These are phyloP conservation scores for Ceratocystis cubensis DNA, from an alignment of 2,329 filamentous ascomycete genomes.

Conservation along the genomic window DNA sequence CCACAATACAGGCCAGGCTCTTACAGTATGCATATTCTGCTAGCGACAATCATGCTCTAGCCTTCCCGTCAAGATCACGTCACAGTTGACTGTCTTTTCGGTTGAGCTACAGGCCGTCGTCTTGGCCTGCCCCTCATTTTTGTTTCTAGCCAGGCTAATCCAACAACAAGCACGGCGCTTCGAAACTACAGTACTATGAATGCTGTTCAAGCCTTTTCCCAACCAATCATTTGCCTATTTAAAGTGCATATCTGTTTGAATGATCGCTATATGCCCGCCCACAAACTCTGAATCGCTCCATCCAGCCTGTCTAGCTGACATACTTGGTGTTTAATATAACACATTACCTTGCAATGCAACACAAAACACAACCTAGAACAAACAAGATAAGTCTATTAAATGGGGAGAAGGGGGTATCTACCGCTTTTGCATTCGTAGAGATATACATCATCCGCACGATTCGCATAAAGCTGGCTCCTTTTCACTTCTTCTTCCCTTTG, in stretches of 20 bases:
- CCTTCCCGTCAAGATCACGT: background rate
- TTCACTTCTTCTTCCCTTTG: too few relatives aligned
- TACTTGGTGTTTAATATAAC: background rate
- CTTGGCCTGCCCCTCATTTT: background rate
- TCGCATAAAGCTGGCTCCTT: too few relatives aligned
- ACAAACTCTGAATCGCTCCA: background rate
- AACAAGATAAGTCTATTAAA: background rate
- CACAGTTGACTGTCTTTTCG: background rate
- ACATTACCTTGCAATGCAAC: slow-evolving; percentile 1
- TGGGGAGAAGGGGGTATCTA: too few relatives aligned
- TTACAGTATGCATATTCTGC: background rate
- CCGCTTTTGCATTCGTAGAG: too few relatives aligned
- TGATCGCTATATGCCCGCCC: too few relatives aligned
- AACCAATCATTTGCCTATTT: too few relatives aligned
- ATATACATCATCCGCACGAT: too few relatives aligned
- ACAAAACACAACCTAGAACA: slow-evolving; percentile 2
- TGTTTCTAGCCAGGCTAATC: background rate
- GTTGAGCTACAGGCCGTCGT: background rate
- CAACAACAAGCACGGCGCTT: too few relatives aligned
- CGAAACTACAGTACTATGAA: too few relatives aligned
- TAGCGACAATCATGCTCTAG: background rate
- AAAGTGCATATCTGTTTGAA: too few relatives aligned
- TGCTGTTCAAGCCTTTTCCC: too few relatives aligned
- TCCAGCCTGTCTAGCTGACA: background rate
- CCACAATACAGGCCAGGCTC: background rate